phyloP scores from a whole-genome alignment of 176 grass and related monocot genomes.

The Cenchrus fungigraminus region DNA sequence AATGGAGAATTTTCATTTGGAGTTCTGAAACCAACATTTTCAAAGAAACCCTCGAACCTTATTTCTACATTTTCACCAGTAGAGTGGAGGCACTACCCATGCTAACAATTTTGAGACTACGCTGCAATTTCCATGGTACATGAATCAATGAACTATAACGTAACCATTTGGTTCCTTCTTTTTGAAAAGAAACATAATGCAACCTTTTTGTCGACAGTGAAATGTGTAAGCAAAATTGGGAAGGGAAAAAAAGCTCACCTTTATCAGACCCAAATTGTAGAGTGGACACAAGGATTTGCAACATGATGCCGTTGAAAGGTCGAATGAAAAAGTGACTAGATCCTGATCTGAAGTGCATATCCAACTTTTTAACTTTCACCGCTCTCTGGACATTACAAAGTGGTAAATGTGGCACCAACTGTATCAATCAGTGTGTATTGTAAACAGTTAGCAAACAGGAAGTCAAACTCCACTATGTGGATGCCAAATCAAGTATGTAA shows the following conservation, averaged over 20 bases:
- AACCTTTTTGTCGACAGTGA: not conserved
- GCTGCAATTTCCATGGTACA: not conserved
- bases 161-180: not conserved
- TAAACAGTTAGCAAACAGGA: constrained; percentile 21
- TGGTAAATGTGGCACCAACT: constrained; percentile 4
- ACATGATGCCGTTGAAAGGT: constrained; percentile 16
- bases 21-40: not conserved
- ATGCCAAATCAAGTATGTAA: not conserved
- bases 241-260: not conserved
- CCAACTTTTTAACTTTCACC: constrained; percentile 17
- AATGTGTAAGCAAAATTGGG: constrained; percentile 7
- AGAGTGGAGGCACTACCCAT: not conserved
- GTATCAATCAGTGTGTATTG: not conserved
- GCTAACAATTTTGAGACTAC: not conserved
- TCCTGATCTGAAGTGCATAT: not conserved
- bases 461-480: constrained; percentile 22
- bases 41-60: not conserved
- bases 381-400: not conserved
- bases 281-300: constrained; percentile 28
- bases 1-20: not conserved
- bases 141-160: not conserved
- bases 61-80: not conserved
- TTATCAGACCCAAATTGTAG: not conserved
- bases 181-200: not conserved
- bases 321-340: not conserved